phyloP scores from a whole-genome alignment of 1,284 basidiomycete genomes.

The Athelia psychrophila region DNA sequence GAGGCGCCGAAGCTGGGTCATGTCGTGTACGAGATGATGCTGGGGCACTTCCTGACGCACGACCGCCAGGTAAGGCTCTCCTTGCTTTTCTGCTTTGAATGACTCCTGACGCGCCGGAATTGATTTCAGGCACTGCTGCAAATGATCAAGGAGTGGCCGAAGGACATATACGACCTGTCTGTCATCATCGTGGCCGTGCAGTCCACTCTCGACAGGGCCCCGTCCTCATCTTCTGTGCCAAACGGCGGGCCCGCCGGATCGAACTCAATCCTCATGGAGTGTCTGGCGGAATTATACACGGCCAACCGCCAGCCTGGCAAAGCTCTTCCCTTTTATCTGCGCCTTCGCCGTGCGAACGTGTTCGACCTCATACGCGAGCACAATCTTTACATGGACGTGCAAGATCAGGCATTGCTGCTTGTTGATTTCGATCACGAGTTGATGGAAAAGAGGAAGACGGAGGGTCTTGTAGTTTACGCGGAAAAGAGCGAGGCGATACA shows the following conservation, averaged over 20 bases:
- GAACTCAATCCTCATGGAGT: slow-evolving; percentile 77
- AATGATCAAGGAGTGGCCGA: slow-evolving; percentile 88
- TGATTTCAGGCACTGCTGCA: slow-evolving; percentile 61
- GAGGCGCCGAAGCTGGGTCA: slow-evolving; percentile 78
- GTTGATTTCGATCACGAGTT: slow-evolving; percentile 95
- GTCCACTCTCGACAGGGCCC: slow-evolving; percentile 70
- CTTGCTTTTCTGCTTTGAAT: neutral
- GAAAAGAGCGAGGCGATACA: slow-evolving; percentile 72
- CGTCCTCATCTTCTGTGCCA: slow-evolving; percentile 45
- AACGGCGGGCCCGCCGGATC: slow-evolving; percentile 35
- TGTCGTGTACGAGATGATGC: slow-evolving; percentile 93
- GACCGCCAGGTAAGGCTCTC: slow-evolving; percentile 63
- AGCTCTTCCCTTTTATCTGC: slow-evolving; percentile 88
- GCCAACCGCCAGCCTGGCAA: slow-evolving; percentile 91
- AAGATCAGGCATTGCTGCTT: slow-evolving; percentile 88
- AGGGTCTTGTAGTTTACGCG: slow-evolving; percentile 33
- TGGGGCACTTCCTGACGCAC: slow-evolving; percentile 82
- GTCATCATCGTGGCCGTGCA: slow-evolving; percentile 89
- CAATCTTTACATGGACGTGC: slow-evolving; percentile 93
- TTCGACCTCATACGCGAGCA: slow-evolving; percentile 95
- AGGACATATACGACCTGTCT: slow-evolving; percentile 84
- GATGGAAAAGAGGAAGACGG: slow-evolving; percentile 53
- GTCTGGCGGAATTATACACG: slow-evolving; percentile 87
- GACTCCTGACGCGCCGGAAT: slow-evolving; percentile 1
- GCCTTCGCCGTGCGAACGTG: slow-evolving; percentile 84